Evolutionary conservation across 1,284 basidiomycete species (phyloP), one percentile per base, ranked within the genome.

Genomic region (Ceratobasidium sp.): DNA sequence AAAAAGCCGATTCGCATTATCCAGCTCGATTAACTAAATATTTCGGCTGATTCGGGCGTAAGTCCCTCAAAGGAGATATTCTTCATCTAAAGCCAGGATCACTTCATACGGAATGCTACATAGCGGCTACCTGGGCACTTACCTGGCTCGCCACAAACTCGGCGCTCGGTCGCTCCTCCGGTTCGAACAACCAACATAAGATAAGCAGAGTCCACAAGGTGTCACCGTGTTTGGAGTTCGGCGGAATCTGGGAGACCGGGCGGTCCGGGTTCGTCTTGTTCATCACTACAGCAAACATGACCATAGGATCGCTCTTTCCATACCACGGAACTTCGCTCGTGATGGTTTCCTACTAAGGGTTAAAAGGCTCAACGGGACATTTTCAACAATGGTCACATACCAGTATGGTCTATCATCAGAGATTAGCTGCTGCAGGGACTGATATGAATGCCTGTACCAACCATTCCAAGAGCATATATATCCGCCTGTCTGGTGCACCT

Each of bases 391-490:
- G 14, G 14, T 6, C 5, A 6, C 36, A 39, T 39, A 39, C 36
- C 36, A 39, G 36, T 39, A 39, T 39, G 5, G 36, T 39, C 36
- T 39, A 39, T 4, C n/a, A n/a, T n/a, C 5, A 26, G 46, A 50
- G 46, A 9, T 18, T n/a, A 26, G 23, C 6, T n/a, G n/a, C n/a
- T n/a, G n/a, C 46, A 50, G 46, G 6, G 8, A 9, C 8, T 50
- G 16, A 5, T n/a, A 18, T 9, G 46, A 50, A 50, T n/a, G 16
- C n/a, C 16, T 50, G n/a, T 50, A 50, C 58, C n/a, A 2, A 60
- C 58, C 58, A 60, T 60, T 9, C 58, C 58, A 23, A 60, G 58
- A n/a, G 36, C 34, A 45, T 60, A 60, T n/a, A 60, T 26, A 39
- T 60, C 58, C 6, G 32, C 58, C 36, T 60, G 23, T n/a, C 8